Base-by-base conservation (phyloP, 306 rosid species). In the Delonix regia region DNA sequence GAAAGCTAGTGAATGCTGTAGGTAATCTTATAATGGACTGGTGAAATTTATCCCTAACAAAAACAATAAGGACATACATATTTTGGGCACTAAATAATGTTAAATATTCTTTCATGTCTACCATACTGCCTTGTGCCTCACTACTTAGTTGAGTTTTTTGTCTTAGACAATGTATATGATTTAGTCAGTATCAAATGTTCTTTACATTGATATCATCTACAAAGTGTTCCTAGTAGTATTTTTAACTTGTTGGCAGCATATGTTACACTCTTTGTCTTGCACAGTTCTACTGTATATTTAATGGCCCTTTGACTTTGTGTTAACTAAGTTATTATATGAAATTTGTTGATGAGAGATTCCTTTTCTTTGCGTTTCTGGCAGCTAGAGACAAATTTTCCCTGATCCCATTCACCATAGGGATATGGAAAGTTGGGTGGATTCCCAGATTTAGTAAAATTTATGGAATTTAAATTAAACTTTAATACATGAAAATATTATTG, bases 281-380 rank as follows among this genome's bases (percentile, higher is more conserved):
- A 56, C 33, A 10, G 16, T 24, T 56, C 30, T 24, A 24, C 13
- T 56, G 8, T 22, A 11, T 56, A 11, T 56, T 25, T 56, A 5
- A 24, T 56, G 5, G 34, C 12, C 21, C 21, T 21, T 24, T 5
- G 24, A 3, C 63, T 56, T 56, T 56, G 63, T 22, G 24, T 24
- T 24, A 24, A 56, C 8, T 56, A 10, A 34, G 34, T 56, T 56
- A 24, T 59, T 59, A 33, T 65, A 45, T 64, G 56, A 2, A 68
- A 76, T 53, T 80, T 78, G 63, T 30, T 60, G 48, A 30, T 48
- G 16, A 21, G 47, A 63, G 76, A 49, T 44, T 59, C 71, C 53
- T 76, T 59, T 30, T 33, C 24, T 56, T 33, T 6, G 22, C 30
- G 24, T 21, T 56, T 56, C 62, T 21, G 21, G 33, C 62, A 22